phyloP scores from a whole-genome alignment of 352 stramenopile species.

The Globisporangium nodosum region DNA sequence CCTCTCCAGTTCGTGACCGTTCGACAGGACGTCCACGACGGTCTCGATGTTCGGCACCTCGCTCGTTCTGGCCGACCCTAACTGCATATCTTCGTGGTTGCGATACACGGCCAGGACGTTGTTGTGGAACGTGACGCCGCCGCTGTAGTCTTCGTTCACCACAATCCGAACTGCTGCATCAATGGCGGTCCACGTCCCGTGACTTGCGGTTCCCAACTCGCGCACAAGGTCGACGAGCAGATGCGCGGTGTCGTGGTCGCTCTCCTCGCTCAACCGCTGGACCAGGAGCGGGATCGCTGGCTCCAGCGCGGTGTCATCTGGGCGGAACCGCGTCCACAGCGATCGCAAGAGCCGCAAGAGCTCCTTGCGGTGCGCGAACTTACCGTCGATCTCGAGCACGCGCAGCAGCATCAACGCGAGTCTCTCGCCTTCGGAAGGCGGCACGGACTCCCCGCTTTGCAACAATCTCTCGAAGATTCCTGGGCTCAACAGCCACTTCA shows the following conservation, averaged over 20 bases:
- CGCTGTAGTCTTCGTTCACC: neutral
- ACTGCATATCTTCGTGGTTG: neutral
- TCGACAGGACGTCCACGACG: neutral
- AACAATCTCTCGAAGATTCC: neutral
- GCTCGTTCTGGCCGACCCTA: neutral
- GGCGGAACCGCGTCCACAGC: neutral
- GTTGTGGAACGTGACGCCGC: neutral
- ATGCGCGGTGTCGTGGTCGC: neutral
- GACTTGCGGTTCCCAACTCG: neutral
- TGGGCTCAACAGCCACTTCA: neutral
- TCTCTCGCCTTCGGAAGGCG: neutral
- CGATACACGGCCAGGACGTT: neutral
- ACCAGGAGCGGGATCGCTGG: neutral
- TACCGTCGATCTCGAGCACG: neutral
- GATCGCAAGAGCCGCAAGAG: neutral
- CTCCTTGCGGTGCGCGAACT: neutral
- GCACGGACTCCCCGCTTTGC: neutral
- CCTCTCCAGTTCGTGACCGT: neutral
- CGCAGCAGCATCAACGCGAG: neutral
- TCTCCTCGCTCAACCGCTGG: constrained; percentile 1
- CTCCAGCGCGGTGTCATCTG: neutral
- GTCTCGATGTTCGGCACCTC: neutral
- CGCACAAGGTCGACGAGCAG: neutral
- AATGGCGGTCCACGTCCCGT: neutral
- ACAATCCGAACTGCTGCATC: neutral